Base-by-base conservation (phyloP, 352 stramenopile species). In the Paralagenidium karlingii region DNA sequence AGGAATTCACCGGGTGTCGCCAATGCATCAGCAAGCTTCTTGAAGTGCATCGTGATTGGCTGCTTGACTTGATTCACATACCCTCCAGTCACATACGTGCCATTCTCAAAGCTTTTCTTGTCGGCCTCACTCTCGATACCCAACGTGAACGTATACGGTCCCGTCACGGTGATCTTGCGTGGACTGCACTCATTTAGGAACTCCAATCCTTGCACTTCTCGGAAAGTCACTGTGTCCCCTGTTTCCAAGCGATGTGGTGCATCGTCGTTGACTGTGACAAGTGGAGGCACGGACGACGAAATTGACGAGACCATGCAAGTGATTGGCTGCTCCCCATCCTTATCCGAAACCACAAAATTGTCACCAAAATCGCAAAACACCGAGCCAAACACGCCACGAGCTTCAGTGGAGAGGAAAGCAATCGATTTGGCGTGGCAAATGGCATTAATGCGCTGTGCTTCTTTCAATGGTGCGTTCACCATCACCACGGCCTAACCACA, bases 311-410 rank as follows among this genome's bases (percentile, higher is more conserved):
- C 78, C 61, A 98, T 88, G 47, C 75, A 95, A 13, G 65, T 96
- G 11, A 90, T 63, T 0, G 90, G 83, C 46, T 94, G 82, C 45
- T 98, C 89, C 28, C 94, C 94, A 56, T 97, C 84, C 22, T 79
- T 80, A 59, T 99, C 95, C 5, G 67, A 74, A 8, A 98, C 82
- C 0, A 96, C 54, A 63, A 98, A 98, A 12, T 82, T 65, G 18
- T 93, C 59, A 7, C 95, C 95, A 75, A 99, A 98, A 60, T 99
- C 95, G 59, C 93, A 98, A 70, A 99, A 99, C 15, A 97, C 69
- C 5, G 77, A 85, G 24, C 84, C 89, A 68, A 98, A 98, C 11
- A 98, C 88, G 16, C 94, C 94, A 5, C 79, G 79, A 16, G 77
- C 63, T 18, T 98, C 73, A 18, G 84, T 84, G 25, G 85, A 80